Evolutionary conservation across 2,329 filamentous ascomycete species (phyloP), one percentile per base, ranked within the genome.

Genomic region (Aschersonia sp.): DNA sequence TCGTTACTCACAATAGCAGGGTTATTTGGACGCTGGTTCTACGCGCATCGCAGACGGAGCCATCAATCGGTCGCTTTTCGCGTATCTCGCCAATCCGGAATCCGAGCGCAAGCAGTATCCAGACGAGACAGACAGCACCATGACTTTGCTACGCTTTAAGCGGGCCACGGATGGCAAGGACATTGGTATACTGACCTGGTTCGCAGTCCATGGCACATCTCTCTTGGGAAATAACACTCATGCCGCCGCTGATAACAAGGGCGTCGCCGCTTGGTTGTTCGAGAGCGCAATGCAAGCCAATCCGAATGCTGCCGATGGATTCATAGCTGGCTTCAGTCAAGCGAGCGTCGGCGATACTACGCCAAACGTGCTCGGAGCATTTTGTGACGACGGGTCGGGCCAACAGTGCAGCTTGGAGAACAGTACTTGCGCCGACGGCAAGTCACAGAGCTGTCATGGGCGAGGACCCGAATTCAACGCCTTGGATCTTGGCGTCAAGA

Each of bases 221-320:
- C 78, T 96, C 64, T 78, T 89, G 30, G 84, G 85, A 48, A 96
- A 96, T 66, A 95, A 95, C 65, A 96, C 89, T 0, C 73, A 95
- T 10, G 78, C 92, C 46, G 82, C 89, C 3, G 91, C 87, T n/a
- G 91, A 97, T 63, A 97, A 97, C 69, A 97, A 97, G 67, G 91
- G 91, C 9, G 87, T 95, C 5, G 89, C 91, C 2, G 85, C 89
- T 0, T 84, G 84, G 59, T 69, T 95, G 9, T 82, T 96, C 47
- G 91, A 97, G 61, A 76, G 84, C 54, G 80, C 77, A 46, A 72
- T 84, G 45, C 61, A 67, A 2, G 65, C 63, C n/a, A 71, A 78
- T 20, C 59, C 69, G 2, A 71, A 68, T 20, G 79, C 80, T 35
- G 74, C 77, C 0, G 69, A 78, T 2, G 76, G 74, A 7, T 95